phyloP scores from a whole-genome alignment of 495 filamentous ascomycete species.

The Recurvomyces mirabilis region DNA sequence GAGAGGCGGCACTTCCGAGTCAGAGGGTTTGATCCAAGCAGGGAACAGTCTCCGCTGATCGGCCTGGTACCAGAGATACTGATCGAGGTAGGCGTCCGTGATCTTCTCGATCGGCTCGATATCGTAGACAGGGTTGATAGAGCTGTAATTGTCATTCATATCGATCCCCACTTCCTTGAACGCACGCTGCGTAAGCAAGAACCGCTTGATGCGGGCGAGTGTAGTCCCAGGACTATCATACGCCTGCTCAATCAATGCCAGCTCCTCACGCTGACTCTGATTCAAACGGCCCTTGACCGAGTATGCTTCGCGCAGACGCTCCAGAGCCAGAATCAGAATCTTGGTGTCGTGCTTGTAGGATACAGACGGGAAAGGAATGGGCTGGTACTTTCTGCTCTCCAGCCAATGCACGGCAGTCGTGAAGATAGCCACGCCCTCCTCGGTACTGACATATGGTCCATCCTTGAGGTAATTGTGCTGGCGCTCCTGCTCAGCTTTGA shows the following conservation, averaged over 20 bases:
- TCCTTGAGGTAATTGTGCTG: slow-evolving; percentile 99
- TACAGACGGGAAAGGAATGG: slow-evolving; percentile 97
- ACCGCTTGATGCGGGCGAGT: slow-evolving; percentile 92
- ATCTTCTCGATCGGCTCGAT: slow-evolving; percentile 99
- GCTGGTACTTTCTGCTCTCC: slow-evolving; percentile 94
- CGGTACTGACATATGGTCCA: slow-evolving; percentile 94
- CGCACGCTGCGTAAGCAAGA: slow-evolving; percentile 88
- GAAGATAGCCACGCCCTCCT: slow-evolving; percentile 97
- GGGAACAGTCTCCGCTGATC: slow-evolving; percentile 98
- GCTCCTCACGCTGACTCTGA: slow-evolving; percentile 93
- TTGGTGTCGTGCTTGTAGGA: slow-evolving; percentile 99
- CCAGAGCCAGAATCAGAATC: slow-evolving; percentile 91
- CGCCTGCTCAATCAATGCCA: slow-evolving; percentile 95
- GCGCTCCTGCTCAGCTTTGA: slow-evolving; percentile 96
- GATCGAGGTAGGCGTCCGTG: slow-evolving; percentile 96
- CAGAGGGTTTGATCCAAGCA: slow-evolving; percentile 97
- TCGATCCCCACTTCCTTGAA: slow-evolving; percentile 99
- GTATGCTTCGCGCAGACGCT: slow-evolving; percentile 90
- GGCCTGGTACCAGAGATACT: slow-evolving; percentile 98
- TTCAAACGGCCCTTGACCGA: slow-evolving; percentile 96
- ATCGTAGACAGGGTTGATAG: slow-evolving; percentile 97
- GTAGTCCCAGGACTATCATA: slow-evolving; percentile 98
- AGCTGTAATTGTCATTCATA: slow-evolving; percentile 99
- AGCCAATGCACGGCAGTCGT: slow-evolving; percentile 99
- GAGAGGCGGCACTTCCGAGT: slow-evolving; percentile 95